Conservation (phyloP, 192 early-diverging fungal species). For the Rhizoclosmatium globosum region DNA sequence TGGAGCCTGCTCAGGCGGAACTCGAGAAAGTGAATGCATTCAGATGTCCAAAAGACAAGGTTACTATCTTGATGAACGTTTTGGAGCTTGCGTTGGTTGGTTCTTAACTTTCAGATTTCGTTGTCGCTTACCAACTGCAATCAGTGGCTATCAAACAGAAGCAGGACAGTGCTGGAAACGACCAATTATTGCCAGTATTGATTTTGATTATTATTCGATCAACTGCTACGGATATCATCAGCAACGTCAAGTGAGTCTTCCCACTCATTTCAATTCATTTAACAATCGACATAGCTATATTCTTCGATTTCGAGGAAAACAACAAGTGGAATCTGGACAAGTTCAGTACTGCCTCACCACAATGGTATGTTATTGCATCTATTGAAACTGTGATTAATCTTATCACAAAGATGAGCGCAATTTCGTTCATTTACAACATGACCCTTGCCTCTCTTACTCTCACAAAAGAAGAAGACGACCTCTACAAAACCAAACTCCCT, state of each 20-base stretch:
- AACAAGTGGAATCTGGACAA: constrained; percentile 54
- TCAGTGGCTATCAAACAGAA: constrained; percentile 51
- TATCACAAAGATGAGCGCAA: constrained; percentile 56
- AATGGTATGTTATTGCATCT: constrained; percentile 34
- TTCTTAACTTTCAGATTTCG: background rate
- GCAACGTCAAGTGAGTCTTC: constrained; percentile 55
- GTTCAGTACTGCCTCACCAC: constrained; percentile 62
- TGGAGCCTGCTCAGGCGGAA: constrained; percentile 58
- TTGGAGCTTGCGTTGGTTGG: constrained; percentile 53
- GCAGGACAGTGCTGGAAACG: constrained; percentile 47
- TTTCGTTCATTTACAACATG: constrained; percentile 66
- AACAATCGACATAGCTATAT: constrained; percentile 44
- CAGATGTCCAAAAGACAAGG: constrained; percentile 56
- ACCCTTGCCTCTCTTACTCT: constrained; percentile 54
- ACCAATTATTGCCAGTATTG: constrained; percentile 56
- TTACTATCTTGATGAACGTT: constrained; percentile 51
- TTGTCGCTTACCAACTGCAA: constrained; percentile 1
- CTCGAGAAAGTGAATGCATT: constrained; percentile 54
- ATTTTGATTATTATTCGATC: constrained; percentile 56
- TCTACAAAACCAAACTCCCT: constrained; percentile 4
- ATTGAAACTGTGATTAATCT: background rate
- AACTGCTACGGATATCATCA: constrained; percentile 61
- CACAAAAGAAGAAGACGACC: constrained; percentile 42
- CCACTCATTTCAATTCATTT: background rate
- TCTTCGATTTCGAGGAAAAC: constrained; percentile 53